Percentiles rank a stretch among this genome's conserved stretches.
These are phyloP conservation scores for Chlamydomonas incerta DNA, from an alignment of 139 green algal genomes.

Conservation along the genomic window DNA sequence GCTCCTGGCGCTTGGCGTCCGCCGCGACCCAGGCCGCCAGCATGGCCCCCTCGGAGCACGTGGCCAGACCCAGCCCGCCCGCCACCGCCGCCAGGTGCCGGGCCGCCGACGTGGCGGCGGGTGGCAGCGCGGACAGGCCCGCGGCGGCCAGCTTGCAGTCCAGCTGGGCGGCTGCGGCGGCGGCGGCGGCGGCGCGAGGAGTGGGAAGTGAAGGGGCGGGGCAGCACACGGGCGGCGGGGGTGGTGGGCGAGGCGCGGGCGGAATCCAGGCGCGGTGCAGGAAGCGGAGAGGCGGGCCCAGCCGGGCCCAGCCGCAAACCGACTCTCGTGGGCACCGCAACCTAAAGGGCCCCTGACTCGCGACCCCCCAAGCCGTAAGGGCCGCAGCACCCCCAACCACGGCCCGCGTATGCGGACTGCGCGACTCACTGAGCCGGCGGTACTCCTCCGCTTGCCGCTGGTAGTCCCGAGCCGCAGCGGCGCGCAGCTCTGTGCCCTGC, in stretches of 20 bases:
- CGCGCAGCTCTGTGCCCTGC: not conserved
- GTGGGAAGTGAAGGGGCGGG: too few species aligned
- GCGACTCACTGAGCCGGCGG: not conserved
- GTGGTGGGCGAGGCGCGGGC: too few species aligned
- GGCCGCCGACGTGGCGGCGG: not conserved
- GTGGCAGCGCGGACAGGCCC: not conserved
- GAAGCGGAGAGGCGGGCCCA: too few species aligned
- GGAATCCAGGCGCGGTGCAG: too few species aligned
- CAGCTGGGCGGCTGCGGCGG: constrained; percentile 3
- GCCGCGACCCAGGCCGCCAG: constrained; percentile 19
- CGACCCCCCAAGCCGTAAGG: not conserved
- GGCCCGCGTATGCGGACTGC: not conserved
- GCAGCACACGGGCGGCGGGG: too few species aligned
- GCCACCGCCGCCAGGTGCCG: not conserved
- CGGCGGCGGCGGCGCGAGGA: too few species aligned
- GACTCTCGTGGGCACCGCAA: too few species aligned
- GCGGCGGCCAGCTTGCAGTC: not conserved
- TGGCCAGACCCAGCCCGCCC: not conserved
- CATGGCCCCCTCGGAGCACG: constrained; percentile 9
- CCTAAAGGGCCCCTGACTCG: not conserved
- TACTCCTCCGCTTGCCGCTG: constrained; percentile 22
- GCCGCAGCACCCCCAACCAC: not conserved
- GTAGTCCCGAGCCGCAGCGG: not conserved
- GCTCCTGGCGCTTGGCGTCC: constrained; percentile 1
- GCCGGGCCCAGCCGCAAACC: too few species aligned